phyloP scores from a whole-genome alignment of 805 yeast species.

The Ogataea pilisensis region DNA sequence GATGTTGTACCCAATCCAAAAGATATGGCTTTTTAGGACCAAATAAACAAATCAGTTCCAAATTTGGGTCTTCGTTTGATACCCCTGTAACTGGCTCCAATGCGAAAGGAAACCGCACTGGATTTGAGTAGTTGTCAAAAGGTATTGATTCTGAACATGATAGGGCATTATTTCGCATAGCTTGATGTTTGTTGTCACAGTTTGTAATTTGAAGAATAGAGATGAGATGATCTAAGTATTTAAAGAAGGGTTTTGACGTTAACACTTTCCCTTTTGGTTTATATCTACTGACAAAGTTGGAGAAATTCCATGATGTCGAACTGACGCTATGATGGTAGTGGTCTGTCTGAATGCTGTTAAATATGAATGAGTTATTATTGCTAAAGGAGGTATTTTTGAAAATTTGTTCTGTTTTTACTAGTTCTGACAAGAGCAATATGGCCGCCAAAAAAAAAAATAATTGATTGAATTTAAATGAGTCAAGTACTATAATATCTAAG shows the following conservation, averaged over 20 bases:
- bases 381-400: too few species aligned
- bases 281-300: constrained; percentile 16
- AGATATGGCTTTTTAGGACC: constrained; percentile 13
- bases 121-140: background rate
- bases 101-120: constrained; percentile 9
- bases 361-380: too few species aligned
- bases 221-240: constrained; percentile 15
- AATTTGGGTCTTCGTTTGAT: constrained; percentile 8
- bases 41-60: constrained; percentile 10
- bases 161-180: constrained; percentile 6
- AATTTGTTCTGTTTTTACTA: too few species aligned
- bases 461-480: too few species aligned
- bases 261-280: constrained; percentile 14
- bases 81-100: constrained; percentile 12
- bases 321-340: too few species aligned
- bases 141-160: background rate
- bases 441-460: too few species aligned
- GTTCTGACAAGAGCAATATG: too few species aligned
- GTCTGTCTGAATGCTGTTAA: too few species aligned
- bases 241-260: constrained; percentile 4
- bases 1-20: constrained; percentile 14
- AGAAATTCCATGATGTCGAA: too few species aligned
- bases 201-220: constrained; percentile 18
- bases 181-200: constrained; percentile 17
- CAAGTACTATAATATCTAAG: too few species aligned